Conservation (phyloP, 208 protist genomes). For the Trypanosomatidae sp. region DNA sequence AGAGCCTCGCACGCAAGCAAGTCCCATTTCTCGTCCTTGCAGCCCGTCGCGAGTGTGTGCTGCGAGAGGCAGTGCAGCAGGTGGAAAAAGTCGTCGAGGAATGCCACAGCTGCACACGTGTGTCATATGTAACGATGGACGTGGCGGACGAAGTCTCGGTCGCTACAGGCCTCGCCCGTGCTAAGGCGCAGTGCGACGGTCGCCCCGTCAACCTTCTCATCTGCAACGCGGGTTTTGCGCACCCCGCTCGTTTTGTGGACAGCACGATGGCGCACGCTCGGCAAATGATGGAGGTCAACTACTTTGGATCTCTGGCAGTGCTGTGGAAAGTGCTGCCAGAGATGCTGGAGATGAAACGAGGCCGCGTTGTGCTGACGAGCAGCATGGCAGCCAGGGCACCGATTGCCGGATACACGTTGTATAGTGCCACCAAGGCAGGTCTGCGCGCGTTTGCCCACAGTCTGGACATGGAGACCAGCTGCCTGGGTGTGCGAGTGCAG, state of each 20-base stretch:
- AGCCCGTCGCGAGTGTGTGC: slow-evolving; percentile 58
- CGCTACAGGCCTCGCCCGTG: slow-evolving; percentile 27
- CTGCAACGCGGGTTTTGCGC: slow-evolving; percentile 82
- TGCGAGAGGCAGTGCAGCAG: slow-evolving; percentile 49
- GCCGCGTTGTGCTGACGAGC: slow-evolving; percentile 83
- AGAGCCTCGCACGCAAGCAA: slow-evolving; percentile 43
- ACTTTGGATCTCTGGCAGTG: slow-evolving; percentile 81
- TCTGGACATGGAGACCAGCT: slow-evolving; percentile 86
- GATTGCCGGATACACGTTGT: slow-evolving; percentile 85
- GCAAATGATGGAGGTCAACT: slow-evolving; percentile 89
- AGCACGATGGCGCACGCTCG: slow-evolving; percentile 50
- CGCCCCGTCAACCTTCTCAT: slow-evolving; percentile 70
- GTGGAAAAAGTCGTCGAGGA: slow-evolving; percentile 30
- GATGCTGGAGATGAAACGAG: slow-evolving; percentile 56
- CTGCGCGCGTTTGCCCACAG: slow-evolving; percentile 86
- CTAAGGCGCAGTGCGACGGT: slow-evolving; percentile 30
- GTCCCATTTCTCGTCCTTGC: slow-evolving; percentile 70
- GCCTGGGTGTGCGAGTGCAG: slow-evolving; percentile 76
- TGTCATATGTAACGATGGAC: slow-evolving; percentile 81
- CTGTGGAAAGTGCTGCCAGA: slow-evolving; percentile 66
- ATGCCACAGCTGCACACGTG: slow-evolving; percentile 35
- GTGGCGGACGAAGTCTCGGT: slow-evolving; percentile 70
- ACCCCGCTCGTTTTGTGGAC: slow-evolving; percentile 82
- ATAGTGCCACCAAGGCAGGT: slow-evolving; percentile 85
- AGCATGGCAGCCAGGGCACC: slow-evolving; percentile 74